A percentile compares a stretch with the other conserved stretches of the same genome.
Conservation (phyloP, 148 eudicot species). For the Nyssa sinensis region DNA sequence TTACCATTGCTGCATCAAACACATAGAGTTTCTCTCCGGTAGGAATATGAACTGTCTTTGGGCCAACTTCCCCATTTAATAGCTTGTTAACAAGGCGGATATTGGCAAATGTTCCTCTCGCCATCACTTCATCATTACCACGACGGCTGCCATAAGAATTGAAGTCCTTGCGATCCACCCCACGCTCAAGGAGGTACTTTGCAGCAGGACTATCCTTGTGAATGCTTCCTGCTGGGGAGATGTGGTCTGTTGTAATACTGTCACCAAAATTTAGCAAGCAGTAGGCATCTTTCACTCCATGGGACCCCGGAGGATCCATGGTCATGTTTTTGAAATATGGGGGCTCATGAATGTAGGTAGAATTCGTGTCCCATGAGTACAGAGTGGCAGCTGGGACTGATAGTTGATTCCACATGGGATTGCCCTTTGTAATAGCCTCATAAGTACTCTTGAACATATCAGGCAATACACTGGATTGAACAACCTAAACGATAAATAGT, state of each 20-base stretch:
- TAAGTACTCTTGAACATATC: slow-evolving; percentile 55
- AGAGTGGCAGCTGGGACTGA: slow-evolving; percentile 37
- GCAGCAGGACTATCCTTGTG: slow-evolving; percentile 58
- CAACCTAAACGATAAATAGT: slow-evolving; percentile 37
- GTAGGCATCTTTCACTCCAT: slow-evolving; percentile 50
- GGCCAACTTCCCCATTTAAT: slow-evolving; percentile 53
- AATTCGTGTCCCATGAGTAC: slow-evolving; percentile 52
- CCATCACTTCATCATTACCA: slow-evolving; percentile 63
- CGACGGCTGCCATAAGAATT: slow-evolving; percentile 62
- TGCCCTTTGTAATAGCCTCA: slow-evolving; percentile 48
- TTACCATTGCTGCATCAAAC: slow-evolving; percentile 52
- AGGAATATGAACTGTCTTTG: slow-evolving; percentile 49
- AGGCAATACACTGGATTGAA: slow-evolving; percentile 57
- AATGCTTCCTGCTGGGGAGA: slow-evolving; percentile 53
- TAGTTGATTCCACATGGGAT: slow-evolving; percentile 52
- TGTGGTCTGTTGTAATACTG: slow-evolving; percentile 55
- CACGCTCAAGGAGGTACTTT: slow-evolving; percentile 40
- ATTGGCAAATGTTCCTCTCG: slow-evolving; percentile 56
- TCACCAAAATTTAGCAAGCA: slow-evolving; percentile 57
- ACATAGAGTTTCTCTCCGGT: slow-evolving; percentile 53
- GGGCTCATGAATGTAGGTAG: slow-evolving; percentile 59
- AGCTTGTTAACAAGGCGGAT: slow-evolving; percentile 52
- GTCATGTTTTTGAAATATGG: slow-evolving; percentile 58
- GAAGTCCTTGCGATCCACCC: slow-evolving; percentile 56
- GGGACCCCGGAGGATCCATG: slow-evolving; percentile 53